A percentile compares a stretch with the other conserved stretches of the same genome.
Evolutionary conservation across 192 early-diverging fungal species (phyloP).

Genomic region (Coemansia sp.): DNA sequence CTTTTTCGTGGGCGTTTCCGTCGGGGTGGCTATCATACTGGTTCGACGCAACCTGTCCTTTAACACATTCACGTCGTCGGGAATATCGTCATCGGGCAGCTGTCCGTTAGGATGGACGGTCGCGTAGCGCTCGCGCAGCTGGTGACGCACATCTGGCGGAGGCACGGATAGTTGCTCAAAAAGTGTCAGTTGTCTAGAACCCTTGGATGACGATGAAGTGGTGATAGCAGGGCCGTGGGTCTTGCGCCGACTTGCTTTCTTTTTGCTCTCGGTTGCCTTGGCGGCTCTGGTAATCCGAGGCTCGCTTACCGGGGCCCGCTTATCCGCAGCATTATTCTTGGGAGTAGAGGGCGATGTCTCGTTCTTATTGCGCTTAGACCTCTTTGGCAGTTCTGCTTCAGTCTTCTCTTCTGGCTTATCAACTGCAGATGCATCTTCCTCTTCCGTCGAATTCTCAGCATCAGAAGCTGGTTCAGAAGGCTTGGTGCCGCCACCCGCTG

Average conservation of each 20-base stretch:
- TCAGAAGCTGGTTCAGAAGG: not conserved
- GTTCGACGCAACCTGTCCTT: slow-evolving; percentile 19
- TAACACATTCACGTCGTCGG: slow-evolving; percentile 34
- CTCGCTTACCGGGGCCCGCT: not conserved
- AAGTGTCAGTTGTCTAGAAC: slow-evolving; percentile 20
- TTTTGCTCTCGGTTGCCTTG: not conserved
- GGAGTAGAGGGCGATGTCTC: not conserved
- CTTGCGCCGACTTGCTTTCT: not conserved
- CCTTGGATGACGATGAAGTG: not conserved
- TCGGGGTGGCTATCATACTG: not conserved
- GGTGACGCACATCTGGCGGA: slow-evolving; percentile 37
- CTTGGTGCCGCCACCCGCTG: not conserved
- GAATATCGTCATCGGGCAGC: slow-evolving; percentile 17
- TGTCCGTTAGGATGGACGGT: not conserved
- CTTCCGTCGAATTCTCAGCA: too few species aligned
- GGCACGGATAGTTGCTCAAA: slow-evolving; percentile 49
- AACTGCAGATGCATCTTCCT: not conserved
- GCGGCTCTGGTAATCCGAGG: not conserved
- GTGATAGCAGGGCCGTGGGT: not conserved
- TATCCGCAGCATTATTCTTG: not conserved
- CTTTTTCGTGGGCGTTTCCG: slow-evolving; percentile 9
- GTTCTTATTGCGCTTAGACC: not conserved
- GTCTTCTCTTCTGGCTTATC: not conserved
- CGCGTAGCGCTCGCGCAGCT: not conserved
- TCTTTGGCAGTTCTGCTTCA: not conserved